Base-by-base conservation (phyloP, 345 rosid species). In the Odontarrhena argentea region DNA sequence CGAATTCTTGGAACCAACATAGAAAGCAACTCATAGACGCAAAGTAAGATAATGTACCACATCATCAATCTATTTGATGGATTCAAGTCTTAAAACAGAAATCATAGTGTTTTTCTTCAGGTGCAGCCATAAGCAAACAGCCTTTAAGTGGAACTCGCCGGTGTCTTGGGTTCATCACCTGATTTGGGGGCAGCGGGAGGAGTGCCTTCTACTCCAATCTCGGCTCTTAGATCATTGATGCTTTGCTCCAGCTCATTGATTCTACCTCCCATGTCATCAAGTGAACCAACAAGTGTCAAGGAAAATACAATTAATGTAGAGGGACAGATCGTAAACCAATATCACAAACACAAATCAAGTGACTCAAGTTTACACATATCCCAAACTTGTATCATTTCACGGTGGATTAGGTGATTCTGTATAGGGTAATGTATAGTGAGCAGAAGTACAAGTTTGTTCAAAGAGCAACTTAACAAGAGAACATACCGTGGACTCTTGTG, bases 261-360 rank as follows among this genome's bases (percentile, higher is more conserved):
- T 77, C 86, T 81, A 73, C 46, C 67, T 68, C 92, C 94, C 96
- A 89, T 92, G 57, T 92, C 98, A 81, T 92, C 97, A 60, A 87
- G 96, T 92, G 83, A 72, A 55, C 25, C 77, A 50, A 69, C 37
- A 48, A 47, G 71, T 32, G 88, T 80, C 83, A 86, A 87, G 77
- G 88, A 83, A 74, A 70, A 34, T 9, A 59, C 44, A 2, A 35
- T 46, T 34, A 8, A 5, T 43, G 14, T 40, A 36, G 9, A 55
- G 55, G 1, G 10, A 45, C 37, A 36, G 5, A 59, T 35, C 41
- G 9, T 18, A 63, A 62, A 48, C 45, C 55, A 37, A 54, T 53
- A 24, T 44, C 52, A 14, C 24, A 6, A 18, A 56, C 48, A 55
- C 32, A 36, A 9, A 30, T 14, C 9, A 11, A 41, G 25, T 51